Percentiles rank a stretch among this genome's conserved stretches.
phyloP scores from a whole-genome alignment of 116 monocot species.

The Dioscorea cayenensis region DNA sequence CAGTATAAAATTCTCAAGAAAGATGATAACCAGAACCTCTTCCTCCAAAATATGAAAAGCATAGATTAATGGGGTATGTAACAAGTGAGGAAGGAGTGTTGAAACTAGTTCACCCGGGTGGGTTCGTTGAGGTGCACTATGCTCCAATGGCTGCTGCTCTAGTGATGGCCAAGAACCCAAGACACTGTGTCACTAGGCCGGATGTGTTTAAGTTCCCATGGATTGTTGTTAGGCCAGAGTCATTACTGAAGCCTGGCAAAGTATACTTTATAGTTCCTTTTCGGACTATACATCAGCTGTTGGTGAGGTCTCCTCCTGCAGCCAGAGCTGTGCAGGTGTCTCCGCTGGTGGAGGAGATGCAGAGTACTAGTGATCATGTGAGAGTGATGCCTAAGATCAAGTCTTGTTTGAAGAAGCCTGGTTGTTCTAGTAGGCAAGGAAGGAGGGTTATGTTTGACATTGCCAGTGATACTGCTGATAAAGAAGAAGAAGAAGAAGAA shows the following conservation, averaged over 20 bases:
- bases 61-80: not conserved
- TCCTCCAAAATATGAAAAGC: too few relatives aligned
- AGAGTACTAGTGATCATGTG: not conserved
- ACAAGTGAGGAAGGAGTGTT: constrained; percentile 5
- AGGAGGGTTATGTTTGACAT: not conserved
- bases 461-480: too few relatives aligned
- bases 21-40: too few relatives aligned
- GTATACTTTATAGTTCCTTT: constrained; percentile 9
- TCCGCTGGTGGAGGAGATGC: not conserved
- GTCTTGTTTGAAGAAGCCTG: not conserved
- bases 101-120: constrained; percentile 16
- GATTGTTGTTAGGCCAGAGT: constrained; percentile 12
- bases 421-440: not conserved
- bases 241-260: constrained; percentile 7
- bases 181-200: constrained; percentile 10
- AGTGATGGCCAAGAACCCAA: constrained; percentile 11
- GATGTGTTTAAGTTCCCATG: constrained; percentile 18
- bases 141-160: not conserved
- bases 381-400: not conserved
- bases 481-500: too few relatives aligned
- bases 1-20: too few relatives aligned
- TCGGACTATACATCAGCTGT: not conserved
- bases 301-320: not conserved
- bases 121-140: constrained; percentile 7
- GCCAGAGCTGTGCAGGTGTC: not conserved